phyloP scores from a whole-genome alignment of 805 yeast species.

The Saturnispora dispora region DNA sequence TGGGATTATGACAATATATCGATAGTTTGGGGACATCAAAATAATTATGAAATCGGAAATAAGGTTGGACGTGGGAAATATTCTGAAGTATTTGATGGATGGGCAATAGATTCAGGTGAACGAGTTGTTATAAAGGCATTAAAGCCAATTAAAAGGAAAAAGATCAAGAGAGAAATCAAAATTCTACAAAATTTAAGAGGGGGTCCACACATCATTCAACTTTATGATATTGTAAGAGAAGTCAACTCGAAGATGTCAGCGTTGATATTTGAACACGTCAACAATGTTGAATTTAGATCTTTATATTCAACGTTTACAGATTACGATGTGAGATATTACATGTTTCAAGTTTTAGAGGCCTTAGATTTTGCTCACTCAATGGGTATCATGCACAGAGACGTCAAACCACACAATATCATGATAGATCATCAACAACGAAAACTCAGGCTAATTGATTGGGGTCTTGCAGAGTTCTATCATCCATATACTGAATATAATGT shows the following conservation, averaged over 20 bases:
- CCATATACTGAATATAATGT: conserved; percentile 85
- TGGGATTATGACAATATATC: conserved; percentile 77
- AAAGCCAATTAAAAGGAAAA: conserved; percentile 89
- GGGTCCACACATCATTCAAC: conserved; percentile 71
- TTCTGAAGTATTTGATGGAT: conserved; percentile 89
- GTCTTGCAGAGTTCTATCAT: conserved; percentile 89
- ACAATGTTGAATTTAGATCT: conserved; percentile 73
- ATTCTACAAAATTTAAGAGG: conserved; percentile 77
- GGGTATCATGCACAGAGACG: conserved; percentile 96
- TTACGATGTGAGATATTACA: conserved; percentile 71
- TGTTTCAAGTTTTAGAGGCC: conserved; percentile 73
- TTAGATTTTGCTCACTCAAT: conserved; percentile 84
- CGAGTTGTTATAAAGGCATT: conserved; percentile 79
- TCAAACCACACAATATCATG: conserved; percentile 93
- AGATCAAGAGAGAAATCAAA: conserved; percentile 82
- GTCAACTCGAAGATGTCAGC: conserved; percentile 78
- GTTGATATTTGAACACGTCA: conserved; percentile 73
- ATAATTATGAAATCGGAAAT: conserved; percentile 54
- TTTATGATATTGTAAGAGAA: conserved; percentile 77
- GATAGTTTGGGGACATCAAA: conserved; percentile 51
- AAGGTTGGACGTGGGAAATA: conserved; percentile 92
- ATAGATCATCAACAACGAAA: conserved; percentile 69
- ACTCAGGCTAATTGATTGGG: conserved; percentile 88
- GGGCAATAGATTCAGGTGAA: conserved; percentile 52
- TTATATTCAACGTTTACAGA: conserved; percentile 73